Evolutionary conservation across 352 stramenopile genomes (phyloP).

Genomic region (Blastocystis sp.): DNA sequence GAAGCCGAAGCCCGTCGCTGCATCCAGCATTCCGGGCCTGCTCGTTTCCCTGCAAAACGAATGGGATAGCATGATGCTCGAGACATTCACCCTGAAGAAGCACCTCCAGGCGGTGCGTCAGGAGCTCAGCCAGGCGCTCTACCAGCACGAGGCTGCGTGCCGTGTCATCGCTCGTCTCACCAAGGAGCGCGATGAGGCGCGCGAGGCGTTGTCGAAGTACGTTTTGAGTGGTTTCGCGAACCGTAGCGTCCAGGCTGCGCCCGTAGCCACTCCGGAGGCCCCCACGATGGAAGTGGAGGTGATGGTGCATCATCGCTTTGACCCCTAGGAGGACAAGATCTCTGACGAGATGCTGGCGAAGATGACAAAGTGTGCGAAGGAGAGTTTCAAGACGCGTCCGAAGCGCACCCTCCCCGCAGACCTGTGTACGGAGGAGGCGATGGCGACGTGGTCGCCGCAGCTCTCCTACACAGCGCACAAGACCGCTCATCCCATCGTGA

Average conservation of each 20-base stretch:
- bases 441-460: constrained; percentile 35
- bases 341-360: constrained; percentile 47
- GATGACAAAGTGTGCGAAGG: constrained; percentile 53
- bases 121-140: constrained; percentile 82
- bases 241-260: constrained; percentile 24
- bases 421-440: constrained; percentile 57
- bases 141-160: constrained; percentile 87
- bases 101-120: constrained; percentile 82
- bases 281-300: constrained; percentile 31
- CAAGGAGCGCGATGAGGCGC: constrained; percentile 67
- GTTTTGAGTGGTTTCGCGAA: constrained; percentile 43
- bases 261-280: not conserved
- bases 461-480: constrained; percentile 62
- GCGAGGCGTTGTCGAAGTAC: constrained; percentile 62
- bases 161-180: constrained; percentile 82
- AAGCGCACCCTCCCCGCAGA: constrained; percentile 58
- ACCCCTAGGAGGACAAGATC: constrained; percentile 44
- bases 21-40: constrained; percentile 58
- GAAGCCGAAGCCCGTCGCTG: constrained; percentile 46
- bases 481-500: constrained; percentile 62
- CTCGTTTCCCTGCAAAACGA: constrained; percentile 73
- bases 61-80: constrained; percentile 82
- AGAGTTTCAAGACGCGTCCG: constrained; percentile 54
- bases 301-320: not conserved
- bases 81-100: constrained; percentile 83